Evolutionary conservation across 768 basidiomycete species (phyloP), one percentile per base, ranked within the genome.

Genomic region (Mycena chlorophos): DNA sequence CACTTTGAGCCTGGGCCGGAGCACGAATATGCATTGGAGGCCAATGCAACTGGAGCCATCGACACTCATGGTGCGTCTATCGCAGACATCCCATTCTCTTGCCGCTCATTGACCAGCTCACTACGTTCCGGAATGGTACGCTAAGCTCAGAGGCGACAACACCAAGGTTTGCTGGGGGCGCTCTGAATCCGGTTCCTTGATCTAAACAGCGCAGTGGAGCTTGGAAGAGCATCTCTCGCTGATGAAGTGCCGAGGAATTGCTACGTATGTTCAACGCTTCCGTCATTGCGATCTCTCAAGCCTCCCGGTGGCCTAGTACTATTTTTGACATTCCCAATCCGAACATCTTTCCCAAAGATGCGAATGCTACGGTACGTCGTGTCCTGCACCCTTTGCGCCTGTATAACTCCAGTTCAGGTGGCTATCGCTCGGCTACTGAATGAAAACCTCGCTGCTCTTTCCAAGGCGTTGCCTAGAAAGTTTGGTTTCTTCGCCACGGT

Each of bases 391-490:
- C 3, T 19, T 22, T 12, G 22, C 30, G 6, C 3, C 5, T 14
- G 16, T 38, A 37, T 49, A 22, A 50, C 23, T 12, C 28, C 17
- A 1, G 43, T 14, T 14, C 48, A 58, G 57, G 34, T 53, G 10
- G 52, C 57, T 13, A 54, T 58, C 27, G 51, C 57, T 19, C 52
- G 57, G 19, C 52, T 58, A 5, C 28, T 58, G 31, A 58, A 58
- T 45, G 57, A 58, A 54, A 54, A 58, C 13, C 49, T 58, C 49
- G 57, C 57, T 38, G 49, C 52, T 49, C 49, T 58, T 5, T n/a
- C 28, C 6, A 43, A 29, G 29, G 42, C 34, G 14, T n/a, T 58
- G 20, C 52, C 52, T 12, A 14, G 14, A 38, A 39, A 49, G 14
- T 58, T 58, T 29, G 28, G 42, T 17, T 58, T 58, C 40, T 54